These are phyloP conservation scores for Neonectria punicea DNA, from an alignment of 2,329 filamentous ascomycete genomes.

Conservation along the genomic window DNA sequence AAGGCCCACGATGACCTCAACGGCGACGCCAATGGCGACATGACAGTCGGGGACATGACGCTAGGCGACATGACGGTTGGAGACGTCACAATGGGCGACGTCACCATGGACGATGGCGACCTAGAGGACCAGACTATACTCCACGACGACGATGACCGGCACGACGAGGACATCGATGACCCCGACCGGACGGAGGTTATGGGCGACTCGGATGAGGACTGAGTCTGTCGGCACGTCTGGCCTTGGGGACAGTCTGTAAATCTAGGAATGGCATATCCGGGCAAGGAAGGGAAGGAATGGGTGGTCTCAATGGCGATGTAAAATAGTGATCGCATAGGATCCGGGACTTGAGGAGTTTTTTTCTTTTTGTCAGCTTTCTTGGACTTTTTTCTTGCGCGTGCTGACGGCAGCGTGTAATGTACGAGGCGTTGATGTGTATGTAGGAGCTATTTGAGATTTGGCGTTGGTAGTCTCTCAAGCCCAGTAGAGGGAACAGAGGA, in stretches of 20 bases:
- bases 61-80: constrained; percentile 50
- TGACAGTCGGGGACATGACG: constrained; percentile 61
- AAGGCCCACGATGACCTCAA: constrained; percentile 43
- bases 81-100: constrained; percentile 46
- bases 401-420: constrained; percentile 18
- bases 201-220: constrained; percentile 47
- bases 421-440: constrained; percentile 24
- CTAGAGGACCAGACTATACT: constrained; percentile 58
- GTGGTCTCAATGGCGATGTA: constrained; percentile 11
- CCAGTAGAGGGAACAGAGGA: constrained; percentile 5
- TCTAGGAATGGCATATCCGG: constrained; percentile 1
- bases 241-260: not conserved
- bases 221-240: constrained; percentile 20
- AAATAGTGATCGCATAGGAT: constrained; percentile 13
- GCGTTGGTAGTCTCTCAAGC: constrained; percentile 16
- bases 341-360: not conserved
- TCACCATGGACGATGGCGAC: constrained; percentile 57
- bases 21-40: constrained; percentile 54
- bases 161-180: constrained; percentile 60
- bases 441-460: constrained; percentile 15
- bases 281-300: not conserved
- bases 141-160: constrained; percentile 55
- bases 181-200: constrained; percentile 51
- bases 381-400: not conserved
- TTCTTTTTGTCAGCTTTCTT: not conserved